Percentiles rank a stretch among this genome's conserved stretches.
phyloP scores from a whole-genome alignment of 768 basidiomycete genomes.

The Pisolithus microcarpus region DNA sequence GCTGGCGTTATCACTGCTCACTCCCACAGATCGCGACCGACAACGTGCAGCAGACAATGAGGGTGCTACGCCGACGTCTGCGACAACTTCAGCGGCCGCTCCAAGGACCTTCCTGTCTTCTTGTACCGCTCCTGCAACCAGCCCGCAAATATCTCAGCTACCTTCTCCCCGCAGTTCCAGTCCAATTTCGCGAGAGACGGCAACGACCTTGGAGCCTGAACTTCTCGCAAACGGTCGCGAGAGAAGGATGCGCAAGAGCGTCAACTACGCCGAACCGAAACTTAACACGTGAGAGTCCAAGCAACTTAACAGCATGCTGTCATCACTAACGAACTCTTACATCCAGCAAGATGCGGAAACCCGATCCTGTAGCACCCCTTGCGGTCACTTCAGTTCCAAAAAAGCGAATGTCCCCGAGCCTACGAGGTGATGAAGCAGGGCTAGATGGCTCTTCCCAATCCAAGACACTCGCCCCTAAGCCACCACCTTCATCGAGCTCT shows the following conservation, averaged over 20 bases:
- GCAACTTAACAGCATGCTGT: not conserved
- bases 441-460: constrained; percentile 30
- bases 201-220: constrained; percentile 28
- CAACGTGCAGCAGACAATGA: constrained; percentile 32
- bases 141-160: constrained; percentile 30
- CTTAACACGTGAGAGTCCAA: constrained; percentile 62
- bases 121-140: constrained; percentile 34
- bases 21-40: constrained; percentile 29
- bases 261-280: constrained; percentile 85
- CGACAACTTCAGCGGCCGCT: constrained; percentile 28
- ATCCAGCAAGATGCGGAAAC: constrained; percentile 82
- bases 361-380: constrained; percentile 45
- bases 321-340: constrained; percentile 4
- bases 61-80: constrained; percentile 26
- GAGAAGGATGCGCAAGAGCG: constrained; percentile 64
- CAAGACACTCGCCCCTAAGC: constrained; percentile 29
- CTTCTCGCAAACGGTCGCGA: constrained; percentile 31
- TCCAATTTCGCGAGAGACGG: constrained; percentile 31
- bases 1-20: constrained; percentile 3
- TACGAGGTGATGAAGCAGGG: constrained; percentile 32
- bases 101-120: constrained; percentile 37
- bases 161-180: constrained; percentile 49
- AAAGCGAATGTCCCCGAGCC: constrained; percentile 37
- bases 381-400: constrained; percentile 28
- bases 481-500: constrained; percentile 30